These are phyloP conservation scores for Teratosphaeria destructans DNA, from an alignment of 2,329 filamentous ascomycete species.

Conservation along the genomic window DNA sequence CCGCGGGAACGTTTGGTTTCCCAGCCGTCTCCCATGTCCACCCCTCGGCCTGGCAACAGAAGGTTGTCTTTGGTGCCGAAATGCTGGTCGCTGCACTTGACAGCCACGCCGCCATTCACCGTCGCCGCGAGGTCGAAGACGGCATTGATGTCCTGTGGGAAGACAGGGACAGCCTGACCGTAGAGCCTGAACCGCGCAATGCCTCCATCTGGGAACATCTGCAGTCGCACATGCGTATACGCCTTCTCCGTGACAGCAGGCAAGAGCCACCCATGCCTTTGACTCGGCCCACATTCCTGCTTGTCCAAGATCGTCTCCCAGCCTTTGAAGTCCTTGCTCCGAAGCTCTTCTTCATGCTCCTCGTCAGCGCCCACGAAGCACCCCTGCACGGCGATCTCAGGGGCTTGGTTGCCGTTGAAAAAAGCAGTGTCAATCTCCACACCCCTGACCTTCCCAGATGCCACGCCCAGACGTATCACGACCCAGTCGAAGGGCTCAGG, in stretches of 20 bases:
- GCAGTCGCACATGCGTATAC: conserved; percentile 69
- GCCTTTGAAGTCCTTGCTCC: conserved; percentile 26
- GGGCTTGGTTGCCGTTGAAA: conserved; percentile 75
- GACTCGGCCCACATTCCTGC: conserved; percentile 63
- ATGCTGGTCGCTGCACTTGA: conserved; percentile 72
- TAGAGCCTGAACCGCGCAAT: conserved; percentile 73
- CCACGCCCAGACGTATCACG: conserved; percentile 47
- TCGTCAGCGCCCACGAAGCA: conserved; percentile 55
- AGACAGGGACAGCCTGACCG: conserved; percentile 65
- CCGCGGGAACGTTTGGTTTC: conserved; percentile 67
- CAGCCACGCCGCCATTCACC: conserved; percentile 66
- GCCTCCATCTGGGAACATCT: conserved; percentile 79
- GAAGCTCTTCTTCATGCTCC: conserved; percentile 47
- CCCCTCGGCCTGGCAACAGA: conserved; percentile 65
- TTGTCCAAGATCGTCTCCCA: conserved; percentile 64
- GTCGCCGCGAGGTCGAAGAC: conserved; percentile 68
- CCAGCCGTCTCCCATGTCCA: conserved; percentile 85
- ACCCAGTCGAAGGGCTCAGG: conserved; percentile 49
- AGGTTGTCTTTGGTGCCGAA: conserved; percentile 75
- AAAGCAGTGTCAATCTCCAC: conserved; percentile 72
- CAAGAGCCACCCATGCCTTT: conserved; percentile 64
- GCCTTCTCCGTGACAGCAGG: conserved; percentile 46
- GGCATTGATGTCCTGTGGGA: conserved; percentile 54
- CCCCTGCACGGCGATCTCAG: conserved; percentile 67
- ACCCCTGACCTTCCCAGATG: conserved; percentile 61